phyloP scores from a whole-genome alignment of 2,329 filamentous ascomycete species.

The Ophiocordyceps camponoti-saundersi region DNA sequence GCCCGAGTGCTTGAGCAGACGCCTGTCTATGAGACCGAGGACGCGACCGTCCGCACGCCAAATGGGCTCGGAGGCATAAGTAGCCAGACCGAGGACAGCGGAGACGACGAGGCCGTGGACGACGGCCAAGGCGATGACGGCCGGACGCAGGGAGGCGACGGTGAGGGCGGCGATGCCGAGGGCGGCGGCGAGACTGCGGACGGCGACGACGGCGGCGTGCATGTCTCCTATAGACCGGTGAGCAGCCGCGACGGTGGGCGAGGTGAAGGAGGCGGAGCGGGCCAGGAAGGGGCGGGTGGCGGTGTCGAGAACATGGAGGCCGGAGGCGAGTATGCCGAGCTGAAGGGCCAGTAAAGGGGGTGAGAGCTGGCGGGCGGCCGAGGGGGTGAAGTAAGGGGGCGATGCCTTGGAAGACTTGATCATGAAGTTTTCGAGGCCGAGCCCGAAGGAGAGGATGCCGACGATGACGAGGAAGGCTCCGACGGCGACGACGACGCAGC shows the following conservation, averaged over 20 bases:
- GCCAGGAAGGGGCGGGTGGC: constrained; percentile 24
- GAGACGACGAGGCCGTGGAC: constrained; percentile 22
- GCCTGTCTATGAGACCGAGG: constrained; percentile 28
- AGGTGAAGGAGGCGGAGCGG: constrained; percentile 31
- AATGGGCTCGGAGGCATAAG: constrained; percentile 22
- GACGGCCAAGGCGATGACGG: constrained; percentile 23
- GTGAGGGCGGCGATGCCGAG: constrained; percentile 24
- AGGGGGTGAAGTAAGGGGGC: constrained; percentile 10
- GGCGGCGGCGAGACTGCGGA: constrained; percentile 23
- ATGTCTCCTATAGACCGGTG: constrained; percentile 31
- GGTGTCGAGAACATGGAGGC: constrained; percentile 21
- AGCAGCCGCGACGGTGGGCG: constrained; percentile 24
- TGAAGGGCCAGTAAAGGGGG: constrained; percentile 26
- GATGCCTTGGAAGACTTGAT: constrained; percentile 5
- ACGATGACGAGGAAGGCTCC: constrained; percentile 21
- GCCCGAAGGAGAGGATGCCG: constrained; percentile 27
- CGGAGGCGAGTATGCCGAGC: constrained; percentile 28
- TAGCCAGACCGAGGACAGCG: constrained; percentile 19
- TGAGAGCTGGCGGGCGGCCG: constrained; percentile 10
- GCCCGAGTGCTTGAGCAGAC: constrained; percentile 20
- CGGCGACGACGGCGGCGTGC: constrained; percentile 22
- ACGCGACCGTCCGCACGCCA: constrained; percentile 25
- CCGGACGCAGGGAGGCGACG: constrained; percentile 35
- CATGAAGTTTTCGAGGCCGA: constrained; percentile 18
- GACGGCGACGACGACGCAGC: constrained; percentile 10